A percentile compares a stretch with the other conserved stretches of the same genome.
Conservation (phyloP, 2,329 filamentous ascomycete genomes). For the Chaetoscypha palmicola region DNA sequence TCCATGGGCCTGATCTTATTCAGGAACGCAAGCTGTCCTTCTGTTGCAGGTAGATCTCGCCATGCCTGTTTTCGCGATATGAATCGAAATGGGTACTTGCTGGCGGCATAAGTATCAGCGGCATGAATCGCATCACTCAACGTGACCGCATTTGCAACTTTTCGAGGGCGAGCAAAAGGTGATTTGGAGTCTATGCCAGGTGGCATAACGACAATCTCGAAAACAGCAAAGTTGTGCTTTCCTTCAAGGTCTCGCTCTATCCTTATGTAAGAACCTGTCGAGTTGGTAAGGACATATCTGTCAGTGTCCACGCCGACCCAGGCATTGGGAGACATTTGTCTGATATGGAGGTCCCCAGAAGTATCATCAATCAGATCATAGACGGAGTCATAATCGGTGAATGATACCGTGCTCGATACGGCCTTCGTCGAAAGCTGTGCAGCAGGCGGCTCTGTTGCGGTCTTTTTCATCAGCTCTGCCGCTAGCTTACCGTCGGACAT, state of each 20-base stretch:
- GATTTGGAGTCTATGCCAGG: constrained; percentile 36
- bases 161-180: constrained; percentile 62
- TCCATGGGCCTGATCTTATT: constrained; percentile 55
- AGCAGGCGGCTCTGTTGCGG: constrained; percentile 1
- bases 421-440: too few relatives aligned
- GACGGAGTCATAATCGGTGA: constrained; percentile 89
- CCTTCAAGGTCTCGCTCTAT: constrained; percentile 35
- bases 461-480: background rate
- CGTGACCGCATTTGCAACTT: constrained; percentile 57
- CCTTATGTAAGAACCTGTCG: constrained; percentile 54
- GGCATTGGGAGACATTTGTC: constrained; percentile 63
- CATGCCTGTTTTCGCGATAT: constrained; percentile 62
- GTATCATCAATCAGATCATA: constrained; percentile 82
- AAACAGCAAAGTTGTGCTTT: constrained; percentile 25
- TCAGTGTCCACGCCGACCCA: constrained; percentile 76
- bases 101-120: constrained; percentile 71
- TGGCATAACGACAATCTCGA: constrained; percentile 31
- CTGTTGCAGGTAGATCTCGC: constrained; percentile 59
- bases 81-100: constrained; percentile 58
- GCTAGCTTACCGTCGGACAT: constrained; percentile 21
- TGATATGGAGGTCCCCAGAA: constrained; percentile 70
- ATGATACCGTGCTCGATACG: constrained; percentile 39
- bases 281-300: constrained; percentile 63
- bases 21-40: constrained; percentile 60
- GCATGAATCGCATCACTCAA: constrained; percentile 74